Evolutionary conservation across 768 basidiomycete species (phyloP), one percentile per base, ranked within the genome.

Genomic region (Termitomyces titanicus): DNA sequence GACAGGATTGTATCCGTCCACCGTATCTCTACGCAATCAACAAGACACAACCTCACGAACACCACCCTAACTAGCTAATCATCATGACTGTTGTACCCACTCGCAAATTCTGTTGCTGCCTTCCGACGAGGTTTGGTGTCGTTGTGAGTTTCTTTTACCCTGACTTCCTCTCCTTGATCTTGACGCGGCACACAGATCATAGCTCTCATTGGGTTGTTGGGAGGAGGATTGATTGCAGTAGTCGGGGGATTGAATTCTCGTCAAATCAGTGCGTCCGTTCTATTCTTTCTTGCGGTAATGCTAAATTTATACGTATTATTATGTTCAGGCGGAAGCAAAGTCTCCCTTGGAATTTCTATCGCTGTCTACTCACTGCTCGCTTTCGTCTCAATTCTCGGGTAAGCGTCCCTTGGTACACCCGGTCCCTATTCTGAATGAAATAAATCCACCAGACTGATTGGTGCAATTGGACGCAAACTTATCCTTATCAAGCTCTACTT

Each of bases 71-170:
- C 55, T 59, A 55, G 33, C 11, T 48, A 60, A 51, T n/a, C 54
- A 67, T 57, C 58, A 75, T 74, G 71, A 66, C 68, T 18, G 63
- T 67, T 53, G 71, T 76, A 57, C 59, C 56, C 42, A 70, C 72
- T 47, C 75, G 77, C 60, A 79, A 70, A 37, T 79, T 78, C 64
- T 79, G 77, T 61, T 78, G 76, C 70, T 79, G 79, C 65, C 72
- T 80, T 47, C 78, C 80, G 9, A 75, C 77, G 34, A 68, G 80
- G 59, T 74, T 72, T 42, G 80, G 79, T 45, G 77, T 76, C 44
- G 66, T 79, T 45, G 78, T 79, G 54, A 60, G 79, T 69, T 24
- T 40, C 15, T 33, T 12, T 25, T 37, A 45, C 27, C 22, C 18
- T 35, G 15, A 33, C 17, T 40, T 25, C 17, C 24, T 27, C 34